These are phyloP conservation scores for Clavulina sp. DNA, from an alignment of 768 basidiomycete species.

Conservation along the genomic window DNA sequence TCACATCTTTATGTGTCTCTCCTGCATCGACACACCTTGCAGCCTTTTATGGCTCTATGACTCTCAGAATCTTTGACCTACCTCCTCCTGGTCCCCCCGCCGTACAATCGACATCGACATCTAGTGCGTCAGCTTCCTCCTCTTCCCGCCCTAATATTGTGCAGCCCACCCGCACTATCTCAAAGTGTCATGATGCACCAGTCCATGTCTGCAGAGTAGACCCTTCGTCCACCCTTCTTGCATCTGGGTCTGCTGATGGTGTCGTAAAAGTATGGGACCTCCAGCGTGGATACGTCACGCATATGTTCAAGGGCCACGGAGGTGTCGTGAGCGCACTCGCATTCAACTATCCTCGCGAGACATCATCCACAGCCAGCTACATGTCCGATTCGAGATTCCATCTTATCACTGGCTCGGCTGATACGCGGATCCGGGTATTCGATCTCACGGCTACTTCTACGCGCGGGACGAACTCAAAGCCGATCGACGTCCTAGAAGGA, in stretches of 20 bases:
- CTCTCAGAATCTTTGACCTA: conserved; percentile 70
- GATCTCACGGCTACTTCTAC: conserved; percentile 55
- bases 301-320: conserved; percentile 90
- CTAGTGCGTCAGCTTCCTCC: conserved; percentile 13
- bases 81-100: no score
- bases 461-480: conserved; percentile 39
- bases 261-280: conserved; percentile 96
- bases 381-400: conserved; percentile 16
- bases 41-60: conserved; percentile 64
- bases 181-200: conserved; percentile 83
- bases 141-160: conserved; percentile 30
- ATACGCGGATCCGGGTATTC: conserved; percentile 84
- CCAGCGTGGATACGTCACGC: conserved; percentile 71
- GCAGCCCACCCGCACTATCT: conserved; percentile 53
- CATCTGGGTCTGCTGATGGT: conserved; percentile 92
- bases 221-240: conserved; percentile 76
- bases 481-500: conserved; percentile 75
- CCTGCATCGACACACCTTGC: conserved; percentile 56
- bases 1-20: conserved; percentile 71
- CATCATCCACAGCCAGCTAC: conserved; percentile 27
- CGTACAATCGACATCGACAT: conserved; percentile 17
- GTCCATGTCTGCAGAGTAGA: conserved; percentile 77
- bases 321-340: conserved; percentile 87
- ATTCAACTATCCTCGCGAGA: conserved; percentile 62
- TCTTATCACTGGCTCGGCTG: conserved; percentile 80